phyloP scores from a whole-genome alignment of 2,329 filamentous ascomycete species.

The Cadophora sp. region DNA sequence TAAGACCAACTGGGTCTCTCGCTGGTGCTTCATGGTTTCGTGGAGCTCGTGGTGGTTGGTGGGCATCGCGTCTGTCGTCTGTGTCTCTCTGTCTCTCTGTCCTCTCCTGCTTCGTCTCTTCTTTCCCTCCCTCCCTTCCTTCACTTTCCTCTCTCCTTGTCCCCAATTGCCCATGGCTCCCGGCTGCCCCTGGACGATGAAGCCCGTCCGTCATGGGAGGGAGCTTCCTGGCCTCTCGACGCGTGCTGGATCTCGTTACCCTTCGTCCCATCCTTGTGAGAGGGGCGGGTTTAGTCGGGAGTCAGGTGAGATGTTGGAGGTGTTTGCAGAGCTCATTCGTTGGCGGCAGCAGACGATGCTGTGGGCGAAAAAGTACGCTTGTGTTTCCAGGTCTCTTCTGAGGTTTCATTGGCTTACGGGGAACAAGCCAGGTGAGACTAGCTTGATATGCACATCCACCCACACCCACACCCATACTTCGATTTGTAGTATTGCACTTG shows the following conservation, averaged over 20 bases:
- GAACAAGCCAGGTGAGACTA: slow-evolving; percentile 27
- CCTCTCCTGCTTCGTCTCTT: slow-evolving; percentile 26
- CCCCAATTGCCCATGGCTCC: not conserved
- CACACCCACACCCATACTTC: no score
- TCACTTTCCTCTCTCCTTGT: not conserved
- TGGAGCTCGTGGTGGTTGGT: not conserved
- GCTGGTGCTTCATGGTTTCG: slow-evolving; percentile 12
- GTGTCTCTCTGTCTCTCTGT: not conserved
- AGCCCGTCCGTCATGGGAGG: slow-evolving; percentile 34
- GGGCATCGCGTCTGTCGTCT: not conserved
- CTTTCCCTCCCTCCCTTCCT: no score
- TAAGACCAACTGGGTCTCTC: slow-evolving; percentile 38
- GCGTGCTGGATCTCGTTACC: slow-evolving; percentile 10
- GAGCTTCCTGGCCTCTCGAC: slow-evolving; percentile 40
- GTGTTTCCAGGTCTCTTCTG: slow-evolving; percentile 31
- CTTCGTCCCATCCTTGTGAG: slow-evolving; percentile 33
- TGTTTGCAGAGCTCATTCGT: slow-evolving; percentile 34
- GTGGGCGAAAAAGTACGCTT: slow-evolving; percentile 30
- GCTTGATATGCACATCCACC: no score
- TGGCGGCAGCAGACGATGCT: slow-evolving; percentile 29
- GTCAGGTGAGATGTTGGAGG: slow-evolving; percentile 36
- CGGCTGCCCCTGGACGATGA: slow-evolving; percentile 30
- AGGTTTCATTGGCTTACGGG: slow-evolving; percentile 28
- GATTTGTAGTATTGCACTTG: no score
- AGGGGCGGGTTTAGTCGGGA: slow-evolving; percentile 32